Evolutionary conservation across 2,329 filamentous ascomycete species (phyloP).

Genomic region (Diplodia intermedia): DNA sequence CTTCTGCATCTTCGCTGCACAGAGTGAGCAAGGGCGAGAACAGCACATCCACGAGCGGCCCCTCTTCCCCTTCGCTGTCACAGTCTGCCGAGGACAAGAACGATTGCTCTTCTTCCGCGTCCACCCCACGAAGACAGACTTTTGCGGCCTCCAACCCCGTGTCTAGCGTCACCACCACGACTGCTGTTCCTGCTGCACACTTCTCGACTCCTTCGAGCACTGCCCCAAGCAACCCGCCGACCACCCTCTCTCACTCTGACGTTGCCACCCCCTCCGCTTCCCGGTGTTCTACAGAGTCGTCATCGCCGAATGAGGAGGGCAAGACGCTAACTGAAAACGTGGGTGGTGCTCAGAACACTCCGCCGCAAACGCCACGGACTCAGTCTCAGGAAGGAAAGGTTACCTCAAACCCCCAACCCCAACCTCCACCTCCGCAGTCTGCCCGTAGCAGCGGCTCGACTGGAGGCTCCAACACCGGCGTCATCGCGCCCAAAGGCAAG

Average conservation of each 20-base stretch:
- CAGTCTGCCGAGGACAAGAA: slow-evolving; percentile 36
- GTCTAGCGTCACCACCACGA: slow-evolving; percentile 68
- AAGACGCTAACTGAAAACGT: slow-evolving; percentile 86
- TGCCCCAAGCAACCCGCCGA: slow-evolving; percentile 56
- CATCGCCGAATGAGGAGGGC: slow-evolving; percentile 71
- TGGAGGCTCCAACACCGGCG: slow-evolving; percentile 61
- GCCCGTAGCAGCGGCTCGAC: slow-evolving; percentile 43
- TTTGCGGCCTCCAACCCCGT: slow-evolving; percentile 59
- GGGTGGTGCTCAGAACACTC: slow-evolving; percentile 72
- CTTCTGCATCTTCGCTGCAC: slow-evolving; percentile 49
- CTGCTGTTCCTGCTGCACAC: slow-evolving; percentile 69
- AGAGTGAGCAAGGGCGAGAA: slow-evolving; percentile 38
- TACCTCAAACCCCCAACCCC: slow-evolving; percentile 48
- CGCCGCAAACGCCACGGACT: slow-evolving; percentile 86
- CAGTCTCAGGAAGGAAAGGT: slow-evolving; percentile 70
- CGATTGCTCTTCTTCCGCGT: slow-evolving; percentile 37
- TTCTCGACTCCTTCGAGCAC: slow-evolving; percentile 69
- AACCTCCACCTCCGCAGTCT: slow-evolving; percentile 54
- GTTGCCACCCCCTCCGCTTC: slow-evolving; percentile 56
- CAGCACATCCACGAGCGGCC: slow-evolving; percentile 33
- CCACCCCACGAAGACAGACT: slow-evolving; percentile 44
- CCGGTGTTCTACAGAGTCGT: slow-evolving; percentile 61
- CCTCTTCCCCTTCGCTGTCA: slow-evolving; percentile 39
- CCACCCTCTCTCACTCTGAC: slow-evolving; percentile 60
- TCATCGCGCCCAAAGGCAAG: slow-evolving; percentile 80